A percentile compares a stretch with the other conserved stretches of the same genome.
Evolutionary conservation across 768 basidiomycete species (phyloP).

Genomic region (Boletellus ananas): DNA sequence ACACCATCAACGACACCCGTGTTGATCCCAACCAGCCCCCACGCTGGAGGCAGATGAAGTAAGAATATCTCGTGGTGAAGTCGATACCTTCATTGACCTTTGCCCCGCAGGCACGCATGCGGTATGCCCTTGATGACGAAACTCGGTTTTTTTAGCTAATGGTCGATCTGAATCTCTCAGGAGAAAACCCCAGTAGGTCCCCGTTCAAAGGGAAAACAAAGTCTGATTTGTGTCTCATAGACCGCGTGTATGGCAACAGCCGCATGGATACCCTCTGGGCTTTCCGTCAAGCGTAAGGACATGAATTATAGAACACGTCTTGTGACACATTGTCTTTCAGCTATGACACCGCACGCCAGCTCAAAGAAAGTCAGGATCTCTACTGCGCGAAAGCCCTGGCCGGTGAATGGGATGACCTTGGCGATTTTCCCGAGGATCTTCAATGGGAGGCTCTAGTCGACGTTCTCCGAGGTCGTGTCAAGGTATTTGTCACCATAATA

Average conservation of each 20-base stretch:
- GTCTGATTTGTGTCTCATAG: constrained; percentile 10
- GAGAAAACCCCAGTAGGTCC: constrained; percentile 46
- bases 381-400: constrained; percentile 45
- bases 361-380: constrained; percentile 53
- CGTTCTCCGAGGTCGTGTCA: constrained; percentile 82
- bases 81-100: constrained; percentile 3
- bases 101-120: constrained; percentile 51
- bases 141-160: not conserved
- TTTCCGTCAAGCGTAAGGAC: constrained; percentile 47
- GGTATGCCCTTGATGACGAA: constrained; percentile 31
- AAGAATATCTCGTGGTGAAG: constrained; percentile 15
- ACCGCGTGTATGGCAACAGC: constrained; percentile 29
- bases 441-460: constrained; percentile 80
- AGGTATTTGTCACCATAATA: constrained; percentile 32
- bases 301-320: not conserved
- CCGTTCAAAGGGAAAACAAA: not conserved
- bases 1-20: constrained; percentile 48
- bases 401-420: constrained; percentile 39
- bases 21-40: constrained; percentile 39
- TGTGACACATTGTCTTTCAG: constrained; percentile 18
- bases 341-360: constrained; percentile 50
- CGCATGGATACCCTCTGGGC: constrained; percentile 50
- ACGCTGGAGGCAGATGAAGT: constrained; percentile 85
- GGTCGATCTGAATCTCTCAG: constrained; percentile 18
- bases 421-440: constrained; percentile 63